Conservation (phyloP, 805 yeast genomes). For the Suhomyces sp. region DNA sequence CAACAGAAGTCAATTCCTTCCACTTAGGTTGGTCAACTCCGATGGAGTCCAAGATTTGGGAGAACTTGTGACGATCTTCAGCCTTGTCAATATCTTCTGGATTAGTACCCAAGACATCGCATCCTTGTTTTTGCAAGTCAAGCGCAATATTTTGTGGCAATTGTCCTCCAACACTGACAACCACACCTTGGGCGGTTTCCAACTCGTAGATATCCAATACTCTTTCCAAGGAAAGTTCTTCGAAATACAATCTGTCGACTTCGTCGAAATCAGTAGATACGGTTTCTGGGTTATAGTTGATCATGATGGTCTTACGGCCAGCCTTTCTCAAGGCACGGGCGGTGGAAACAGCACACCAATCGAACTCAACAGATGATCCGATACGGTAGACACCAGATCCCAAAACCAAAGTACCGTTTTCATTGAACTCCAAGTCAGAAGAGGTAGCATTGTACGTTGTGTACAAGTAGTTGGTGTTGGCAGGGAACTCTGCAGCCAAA, state of each 20-base stretch:
- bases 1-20: constrained; percentile 88
- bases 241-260: constrained; percentile 95
- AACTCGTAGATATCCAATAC: constrained; percentile 96
- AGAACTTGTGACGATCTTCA: constrained; percentile 97
- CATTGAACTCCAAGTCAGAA: constrained; percentile 81
- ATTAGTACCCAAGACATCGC: constrained; percentile 87
- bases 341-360: constrained; percentile 98
- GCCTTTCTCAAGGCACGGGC: constrained; percentile 88
- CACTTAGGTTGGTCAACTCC: constrained; percentile 96
- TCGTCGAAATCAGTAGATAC: constrained; percentile 98
- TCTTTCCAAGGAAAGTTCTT: constrained; percentile 91
- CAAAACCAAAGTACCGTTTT: constrained; percentile 87
- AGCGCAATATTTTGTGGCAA: constrained; percentile 96
- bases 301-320: constrained; percentile 90
- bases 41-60: constrained; percentile 88
- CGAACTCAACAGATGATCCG: constrained; percentile 97
- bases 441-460: constrained; percentile 91
- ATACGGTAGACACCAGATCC: constrained; percentile 99
- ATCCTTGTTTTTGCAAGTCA: constrained; percentile 73
- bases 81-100: constrained; percentile 96
- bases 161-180: constrained; percentile 97
- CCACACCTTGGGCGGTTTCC: constrained; percentile 85
- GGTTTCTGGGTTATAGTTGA: constrained; percentile 97
- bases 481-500: constrained; percentile 98
- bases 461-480: constrained; percentile 91